These are phyloP conservation scores for Rhodotorula graminis DNA, from an alignment of 768 basidiomycete species.

Conservation along the genomic window DNA sequence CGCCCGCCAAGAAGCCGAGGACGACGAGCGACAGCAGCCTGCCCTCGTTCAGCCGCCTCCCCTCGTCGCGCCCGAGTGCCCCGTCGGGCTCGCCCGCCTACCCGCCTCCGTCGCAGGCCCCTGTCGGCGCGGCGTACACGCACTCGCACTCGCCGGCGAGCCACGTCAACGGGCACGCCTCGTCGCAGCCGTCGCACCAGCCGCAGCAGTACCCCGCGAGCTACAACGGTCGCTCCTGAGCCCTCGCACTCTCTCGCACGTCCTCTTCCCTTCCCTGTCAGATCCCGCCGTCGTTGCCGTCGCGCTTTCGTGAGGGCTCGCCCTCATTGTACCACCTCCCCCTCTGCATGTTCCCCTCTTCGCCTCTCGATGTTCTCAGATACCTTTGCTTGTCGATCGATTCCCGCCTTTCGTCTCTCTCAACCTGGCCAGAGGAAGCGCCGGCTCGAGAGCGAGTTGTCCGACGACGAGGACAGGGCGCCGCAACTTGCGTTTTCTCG, in stretches of 20 bases:
- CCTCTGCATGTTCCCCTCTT: background rate
- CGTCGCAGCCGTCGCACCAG: background rate
- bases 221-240: background rate
- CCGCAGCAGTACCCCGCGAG: background rate
- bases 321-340: background rate
- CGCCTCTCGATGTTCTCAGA: background rate
- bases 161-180: background rate
- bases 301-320: no score
- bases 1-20: constrained; percentile 7
- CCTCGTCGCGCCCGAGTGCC: background rate
- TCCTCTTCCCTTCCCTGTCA: no score
- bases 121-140: background rate
- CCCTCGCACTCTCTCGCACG: background rate
- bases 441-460: no score
- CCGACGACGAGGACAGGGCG: no score
- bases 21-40: constrained; percentile 1
- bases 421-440: no score
- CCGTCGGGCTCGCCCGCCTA: background rate
- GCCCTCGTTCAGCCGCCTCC: constrained; percentile 19
- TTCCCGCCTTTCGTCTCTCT: background rate
- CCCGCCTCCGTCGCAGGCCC: background rate
- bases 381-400: background rate
- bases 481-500: no score
- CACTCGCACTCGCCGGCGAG: background rate
- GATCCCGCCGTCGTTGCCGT: no score